phyloP scores from a whole-genome alignment of 108 stramenopile genomes.

The Fistulifera pelliculosa region DNA sequence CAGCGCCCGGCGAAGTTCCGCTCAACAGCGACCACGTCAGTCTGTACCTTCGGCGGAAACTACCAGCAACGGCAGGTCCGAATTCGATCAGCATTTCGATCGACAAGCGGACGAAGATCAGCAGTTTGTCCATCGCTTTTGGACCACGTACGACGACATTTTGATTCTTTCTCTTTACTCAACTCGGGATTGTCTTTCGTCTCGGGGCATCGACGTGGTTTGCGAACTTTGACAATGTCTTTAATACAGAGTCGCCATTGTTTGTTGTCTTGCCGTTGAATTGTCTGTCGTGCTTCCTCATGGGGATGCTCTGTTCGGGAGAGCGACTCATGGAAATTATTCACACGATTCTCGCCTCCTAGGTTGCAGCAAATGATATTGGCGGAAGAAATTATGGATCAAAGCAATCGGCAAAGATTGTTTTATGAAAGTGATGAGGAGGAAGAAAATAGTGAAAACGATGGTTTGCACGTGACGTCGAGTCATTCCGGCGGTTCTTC shows the following conservation, averaged over 20 bases:
- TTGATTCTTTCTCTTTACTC: conserved; percentile 65
- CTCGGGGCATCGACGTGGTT: conserved; percentile 57
- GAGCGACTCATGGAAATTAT: conserved; percentile 44
- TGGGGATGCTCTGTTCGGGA: conserved; percentile 71
- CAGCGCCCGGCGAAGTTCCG: too few species aligned
- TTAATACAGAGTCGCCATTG: conserved; percentile 48
- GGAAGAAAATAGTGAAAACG: conserved; percentile 5
- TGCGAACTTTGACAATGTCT: conserved; percentile 48
- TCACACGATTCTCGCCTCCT: conserved; percentile 31
- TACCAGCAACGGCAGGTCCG: too few species aligned
- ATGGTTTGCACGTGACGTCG: neutral
- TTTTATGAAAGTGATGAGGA: conserved; percentile 1
- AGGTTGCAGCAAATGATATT: conserved; percentile 28
- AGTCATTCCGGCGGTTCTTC: neutral
- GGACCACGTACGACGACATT: conserved; percentile 71
- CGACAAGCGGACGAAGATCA: conserved; percentile 23
- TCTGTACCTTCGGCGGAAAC: too few species aligned
- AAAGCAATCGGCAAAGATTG: neutral
- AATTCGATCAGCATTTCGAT: too few species aligned
- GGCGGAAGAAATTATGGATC: neutral
- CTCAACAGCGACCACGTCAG: too few species aligned
- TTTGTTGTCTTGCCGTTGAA: conserved; percentile 74
- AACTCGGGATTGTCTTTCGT: conserved; percentile 67
- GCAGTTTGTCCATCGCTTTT: conserved; percentile 47
- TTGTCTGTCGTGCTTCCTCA: conserved; percentile 59